Base-by-base conservation (phyloP, 495 filamentous ascomycete genomes). In the Aspergillus kassunensis region DNA sequence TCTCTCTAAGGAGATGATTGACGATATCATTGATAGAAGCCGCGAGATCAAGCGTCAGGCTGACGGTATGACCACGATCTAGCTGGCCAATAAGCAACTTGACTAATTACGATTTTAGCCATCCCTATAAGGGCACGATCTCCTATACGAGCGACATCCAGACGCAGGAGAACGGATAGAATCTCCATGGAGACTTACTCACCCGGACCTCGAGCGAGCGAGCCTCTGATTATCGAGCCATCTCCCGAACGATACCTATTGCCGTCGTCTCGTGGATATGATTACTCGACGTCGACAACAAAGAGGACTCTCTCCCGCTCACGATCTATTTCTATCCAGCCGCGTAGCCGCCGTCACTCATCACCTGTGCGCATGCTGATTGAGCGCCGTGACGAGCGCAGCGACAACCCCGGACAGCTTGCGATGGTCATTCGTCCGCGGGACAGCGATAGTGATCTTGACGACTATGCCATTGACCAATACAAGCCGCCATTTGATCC, bases 1-100 rank as follows among this genome's bases (percentile, higher is more conserved):
- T 2, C 77, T 96, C 19, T 89, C 86, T 11, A 91, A 93, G 53
- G 83, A 90, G 23, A 88, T 95, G 55, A 96, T 96, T 58, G 90
- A 96, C 60, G 86, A 92, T 57, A 73, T 95, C 48, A 86, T 96
- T 55, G 84, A 80, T 54, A 71, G 90, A 34, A 95, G 89, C 63
- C 86, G 88, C 58, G 81, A 88, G 25, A 86, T 76, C 57, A 65
- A 59, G 39, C 61, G 64, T 24, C 65, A 63, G 35, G 49, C 61
- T 15, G 68, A 70, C 41, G 62, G 73, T 71, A 57, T 63, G 29
- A 35, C 46, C 54, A 53, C 30, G 44, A 52, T 54, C n/a, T 1
- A n/a, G 1, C 16, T 4, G 12, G 13, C 2, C 24, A 21, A 30
- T 34, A 13, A 31, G 27, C 27, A 29, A 15, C 12, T 15, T n/a